Percentiles rank a stretch among this genome's conserved stretches.
phyloP scores from a whole-genome alignment of 306 rosid species.

The Ceratonia siliqua region DNA sequence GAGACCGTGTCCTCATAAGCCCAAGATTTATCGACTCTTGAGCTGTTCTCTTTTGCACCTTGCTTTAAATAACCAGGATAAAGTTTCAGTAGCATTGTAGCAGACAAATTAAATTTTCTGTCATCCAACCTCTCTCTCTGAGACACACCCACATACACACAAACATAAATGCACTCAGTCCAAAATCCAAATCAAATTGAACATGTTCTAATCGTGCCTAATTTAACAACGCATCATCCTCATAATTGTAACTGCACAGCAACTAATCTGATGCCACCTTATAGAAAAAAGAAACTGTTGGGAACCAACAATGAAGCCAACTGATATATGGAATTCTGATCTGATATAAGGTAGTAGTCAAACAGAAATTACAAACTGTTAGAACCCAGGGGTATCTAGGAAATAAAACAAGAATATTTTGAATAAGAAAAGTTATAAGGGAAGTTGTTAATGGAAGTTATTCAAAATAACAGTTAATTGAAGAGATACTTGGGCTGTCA shows the following conservation, averaged over 20 bases:
- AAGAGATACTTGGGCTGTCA: no score
- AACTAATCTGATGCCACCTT: constrained; percentile 22
- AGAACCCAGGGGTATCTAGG: no score
- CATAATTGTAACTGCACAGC: constrained; percentile 9
- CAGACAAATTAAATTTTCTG: not conserved
- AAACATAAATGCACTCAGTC: constrained; percentile 1
- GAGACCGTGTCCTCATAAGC: not conserved
- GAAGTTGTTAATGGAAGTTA: no score
- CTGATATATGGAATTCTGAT: no score
- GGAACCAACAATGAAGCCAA: no score
- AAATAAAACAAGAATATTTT: no score
- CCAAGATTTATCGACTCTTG: constrained; percentile 17
- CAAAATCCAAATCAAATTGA: constrained; percentile 19
- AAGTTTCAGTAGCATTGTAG: not conserved
- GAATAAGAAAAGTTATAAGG: no score
- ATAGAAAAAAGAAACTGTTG: constrained; percentile 13
- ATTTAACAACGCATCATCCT: constrained; percentile 19
- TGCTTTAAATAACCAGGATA: not conserved
- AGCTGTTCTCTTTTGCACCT: constrained; percentile 1
- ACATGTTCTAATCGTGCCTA: constrained; percentile 21
- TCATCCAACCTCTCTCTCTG: not conserved
- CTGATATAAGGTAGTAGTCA: no score
- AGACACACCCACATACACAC: not conserved
- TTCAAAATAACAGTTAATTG: no score
- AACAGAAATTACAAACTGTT: no score